These are phyloP conservation scores for Naegleria gruberi DNA, from an alignment of 208 protist genomes.

Conservation along the genomic window DNA sequence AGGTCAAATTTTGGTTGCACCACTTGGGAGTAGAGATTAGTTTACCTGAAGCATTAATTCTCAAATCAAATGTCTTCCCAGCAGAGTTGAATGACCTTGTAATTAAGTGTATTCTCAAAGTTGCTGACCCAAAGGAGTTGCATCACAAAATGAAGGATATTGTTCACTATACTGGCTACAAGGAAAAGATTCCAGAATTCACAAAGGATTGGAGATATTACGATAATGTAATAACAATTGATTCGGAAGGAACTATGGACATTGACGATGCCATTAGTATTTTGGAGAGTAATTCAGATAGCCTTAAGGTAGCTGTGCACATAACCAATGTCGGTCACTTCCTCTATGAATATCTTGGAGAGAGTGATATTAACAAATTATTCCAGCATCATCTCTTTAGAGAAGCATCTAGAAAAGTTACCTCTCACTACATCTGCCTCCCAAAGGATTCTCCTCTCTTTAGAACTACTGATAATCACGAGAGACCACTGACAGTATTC, in stretches of 20 bases:
- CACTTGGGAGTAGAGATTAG: not conserved
- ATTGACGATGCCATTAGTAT: not conserved
- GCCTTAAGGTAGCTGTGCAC: not conserved
- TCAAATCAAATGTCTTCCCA: not conserved
- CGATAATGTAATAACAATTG: not conserved
- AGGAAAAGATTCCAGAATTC: not conserved
- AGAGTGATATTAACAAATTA: not conserved
- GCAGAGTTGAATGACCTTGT: not conserved
- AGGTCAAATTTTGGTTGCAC: not conserved
- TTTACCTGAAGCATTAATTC: not conserved
- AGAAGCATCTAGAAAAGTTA: not conserved
- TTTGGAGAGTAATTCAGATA: not conserved
- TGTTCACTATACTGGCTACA: not conserved
- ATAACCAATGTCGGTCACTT: not conserved
- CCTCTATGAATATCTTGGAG: not conserved
- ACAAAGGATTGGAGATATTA: not conserved
- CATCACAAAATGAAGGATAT: not conserved
- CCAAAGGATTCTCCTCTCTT: not conserved
- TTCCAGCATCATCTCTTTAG: not conserved
- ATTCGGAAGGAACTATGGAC: not conserved
- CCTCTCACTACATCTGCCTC: not conserved
- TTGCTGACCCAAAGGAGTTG: not conserved
- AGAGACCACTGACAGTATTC: not conserved
- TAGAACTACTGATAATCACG: not conserved
- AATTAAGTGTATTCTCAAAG: not conserved